Percentiles rank a stretch among this genome's conserved stretches.
Evolutionary conservation across 2,329 filamentous ascomycete genomes (phyloP).

Genomic region (Fusarium nisikadoi): DNA sequence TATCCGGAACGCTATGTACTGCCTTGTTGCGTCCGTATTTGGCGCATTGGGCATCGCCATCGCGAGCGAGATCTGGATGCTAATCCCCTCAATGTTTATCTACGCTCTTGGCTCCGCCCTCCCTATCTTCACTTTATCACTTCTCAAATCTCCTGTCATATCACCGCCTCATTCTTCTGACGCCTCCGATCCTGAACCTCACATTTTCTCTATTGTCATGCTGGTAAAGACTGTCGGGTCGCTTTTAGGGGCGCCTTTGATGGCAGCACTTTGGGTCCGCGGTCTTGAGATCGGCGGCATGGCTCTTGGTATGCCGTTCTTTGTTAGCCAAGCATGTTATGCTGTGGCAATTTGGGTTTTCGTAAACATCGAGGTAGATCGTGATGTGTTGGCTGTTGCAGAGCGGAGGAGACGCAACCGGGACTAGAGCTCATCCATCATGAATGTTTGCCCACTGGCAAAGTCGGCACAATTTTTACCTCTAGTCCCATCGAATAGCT

Average conservation of each 20-base stretch:
- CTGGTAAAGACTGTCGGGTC: conserved; percentile 60
- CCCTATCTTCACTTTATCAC: conserved; percentile 60
- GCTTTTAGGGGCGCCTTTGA: conserved; percentile 58
- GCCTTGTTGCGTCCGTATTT: conserved; percentile 40
- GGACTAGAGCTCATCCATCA: neutral
- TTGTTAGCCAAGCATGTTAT: conserved; percentile 41
- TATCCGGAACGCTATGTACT: conserved; percentile 30
- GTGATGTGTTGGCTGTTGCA: neutral
- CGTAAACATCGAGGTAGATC: neutral
- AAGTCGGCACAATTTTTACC: accelerated
- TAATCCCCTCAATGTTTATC: conserved; percentile 56
- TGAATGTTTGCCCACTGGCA: neutral
- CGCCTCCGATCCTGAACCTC: conserved; percentile 48
- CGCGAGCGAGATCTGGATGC: conserved; percentile 51
- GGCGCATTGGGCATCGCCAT: conserved; percentile 58
- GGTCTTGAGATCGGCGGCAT: conserved; percentile 53
- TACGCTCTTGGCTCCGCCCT: conserved; percentile 62
- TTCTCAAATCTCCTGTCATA: conserved; percentile 58
- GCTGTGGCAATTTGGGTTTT: conserved; percentile 30
- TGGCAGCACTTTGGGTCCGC: conserved; percentile 59
- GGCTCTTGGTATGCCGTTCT: conserved; percentile 42
- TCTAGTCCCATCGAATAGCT: neutral
- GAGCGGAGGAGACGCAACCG: neutral
- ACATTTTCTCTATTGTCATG: conserved; percentile 63
- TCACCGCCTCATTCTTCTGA: conserved; percentile 16